Evolutionary conservation across 441 rosid genomes (phyloP), one percentile per base, ranked within the genome.

Genomic region (Mallotus repandus): DNA sequence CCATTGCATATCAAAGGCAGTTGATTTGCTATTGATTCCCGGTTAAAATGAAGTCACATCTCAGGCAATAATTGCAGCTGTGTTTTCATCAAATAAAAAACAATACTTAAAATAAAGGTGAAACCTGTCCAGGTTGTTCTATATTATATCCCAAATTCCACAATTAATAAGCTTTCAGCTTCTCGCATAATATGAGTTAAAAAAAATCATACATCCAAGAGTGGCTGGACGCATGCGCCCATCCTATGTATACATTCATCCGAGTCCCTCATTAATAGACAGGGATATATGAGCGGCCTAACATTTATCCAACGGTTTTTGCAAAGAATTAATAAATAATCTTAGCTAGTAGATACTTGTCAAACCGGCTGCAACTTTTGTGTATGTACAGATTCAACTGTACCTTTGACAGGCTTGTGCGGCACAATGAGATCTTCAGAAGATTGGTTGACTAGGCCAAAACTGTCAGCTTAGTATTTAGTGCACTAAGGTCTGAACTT

Each of bases 261-360:
- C 11, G 16, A 71, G 38, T 22, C 38, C 74, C 50, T 43, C 46
- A 1, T 11, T 11, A 16, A 71, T 53, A 62, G 12, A 61, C 57
- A 60, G 54, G 57, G 46, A 69, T 54, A 50, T 25, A 63, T 69
- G 46, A 32, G 74, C 74, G 46, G 48, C 76, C 78, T 67, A 60
- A 46, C n/a, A 18, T 48, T 13, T 45, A 12, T 57, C 66, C 71
- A 75, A 59, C 48, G 56, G 38, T 70, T 64, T 55, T 64, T 19
- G 9, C 15, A 59, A 72, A 56, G 71, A 71, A 75, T 50, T 65
- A 64, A 46, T 50, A 61, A 29, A 65, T 25, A 14, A 25, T 13
- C 7, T 18, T 18, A 3, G 41, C 62, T 10, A 43, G 58, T 49
- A 9, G 45, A 43, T 55, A 12, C 41, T 46, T 4, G 10, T 9